These are phyloP conservation scores for Pichia thaimueangensis DNA, from an alignment of 805 yeast genomes.

Conservation along the genomic window DNA sequence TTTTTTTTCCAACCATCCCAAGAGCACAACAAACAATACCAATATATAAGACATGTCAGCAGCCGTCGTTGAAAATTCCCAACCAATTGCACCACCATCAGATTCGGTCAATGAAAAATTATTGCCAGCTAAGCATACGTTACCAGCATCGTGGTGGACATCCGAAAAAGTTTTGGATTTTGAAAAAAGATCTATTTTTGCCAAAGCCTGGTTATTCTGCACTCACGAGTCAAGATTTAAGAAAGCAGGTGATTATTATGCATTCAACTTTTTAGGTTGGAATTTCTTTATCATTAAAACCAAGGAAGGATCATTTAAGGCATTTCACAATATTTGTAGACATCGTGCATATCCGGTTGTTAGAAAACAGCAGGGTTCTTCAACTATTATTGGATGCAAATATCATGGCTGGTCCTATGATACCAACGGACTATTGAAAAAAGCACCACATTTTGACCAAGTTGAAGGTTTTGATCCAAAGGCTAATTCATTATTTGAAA, in stretches of 20 bases:
- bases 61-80: conserved; percentile 18
- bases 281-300: conserved; percentile 51
- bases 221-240: conserved; percentile 46
- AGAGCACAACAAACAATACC: no score
- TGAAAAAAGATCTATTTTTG: conserved; percentile 52
- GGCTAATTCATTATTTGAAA: conserved; percentile 49
- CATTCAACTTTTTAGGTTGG: conserved; percentile 45
- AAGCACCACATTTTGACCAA: conserved; percentile 56
- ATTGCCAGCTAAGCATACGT: conserved; percentile 42
- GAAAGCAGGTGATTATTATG: conserved; percentile 52
- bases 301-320: conserved; percentile 46
- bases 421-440: conserved; percentile 51
- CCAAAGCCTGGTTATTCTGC: conserved; percentile 50
- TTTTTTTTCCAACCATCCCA: no score
- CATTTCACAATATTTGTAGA: conserved; percentile 60
- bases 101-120: conserved; percentile 26
- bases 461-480: conserved; percentile 53
- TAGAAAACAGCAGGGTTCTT: conserved; percentile 52
- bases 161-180: conserved; percentile 51
- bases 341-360: conserved; percentile 61
- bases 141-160: conserved; percentile 65
- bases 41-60: no score
- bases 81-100: conserved; percentile 25
- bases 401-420: conserved; percentile 65
- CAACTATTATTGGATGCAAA: conserved; percentile 50